Base-by-base conservation (phyloP, 306 rosid genomes). In the Cucurbita argyrosperma region DNA sequence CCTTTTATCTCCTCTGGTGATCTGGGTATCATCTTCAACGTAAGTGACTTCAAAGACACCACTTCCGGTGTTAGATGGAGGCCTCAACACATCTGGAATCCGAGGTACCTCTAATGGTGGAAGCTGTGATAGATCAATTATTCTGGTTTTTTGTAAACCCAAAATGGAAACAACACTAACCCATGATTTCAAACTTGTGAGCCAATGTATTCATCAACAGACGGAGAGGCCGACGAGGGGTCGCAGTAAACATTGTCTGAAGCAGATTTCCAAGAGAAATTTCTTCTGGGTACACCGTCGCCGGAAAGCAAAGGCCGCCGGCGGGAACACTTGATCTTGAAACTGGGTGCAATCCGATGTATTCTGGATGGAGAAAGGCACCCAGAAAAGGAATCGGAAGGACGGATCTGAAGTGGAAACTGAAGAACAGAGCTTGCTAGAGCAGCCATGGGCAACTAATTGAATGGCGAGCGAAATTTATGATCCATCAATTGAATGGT, bases 31-130 rank as follows among this genome's bases (percentile, higher is more conserved):
- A 0, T 74, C 12, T 42, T 89, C 99, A 38, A 89, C 77, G 77
- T 86, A 94, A 18, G 99, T 91, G 67, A 94, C 89, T 81, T 94
- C 96, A 83, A 91, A 94, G 42, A 89, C 97, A 57, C 97, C 92
- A 66, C 79, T 86, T 76, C 97, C 90, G 8, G 50, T 68, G 76
- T 94, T 85, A 16, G 97, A 85, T 47, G 82, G 80, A 52, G 90
- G 96, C 88, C 97, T 88, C 0, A 94, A 80, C 68, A 79, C 84
- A 67, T 91, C 96, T 8, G 99, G 99, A 83, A 91, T 57, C 68
- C 76, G 89, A 49, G 99, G 97, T 62, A 94, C 1, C 74, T 91
- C 97, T 0, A 94, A 78, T 7, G 96, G 91, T 8, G 97, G 99
- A 80, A 91, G 86, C 62, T 94, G 99, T 42, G 95, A 84, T 9